Evolutionary conservation across 163 green algal genomes (phyloP), one percentile per base, ranked within the genome.

Genomic region (Volvox carteri): DNA sequence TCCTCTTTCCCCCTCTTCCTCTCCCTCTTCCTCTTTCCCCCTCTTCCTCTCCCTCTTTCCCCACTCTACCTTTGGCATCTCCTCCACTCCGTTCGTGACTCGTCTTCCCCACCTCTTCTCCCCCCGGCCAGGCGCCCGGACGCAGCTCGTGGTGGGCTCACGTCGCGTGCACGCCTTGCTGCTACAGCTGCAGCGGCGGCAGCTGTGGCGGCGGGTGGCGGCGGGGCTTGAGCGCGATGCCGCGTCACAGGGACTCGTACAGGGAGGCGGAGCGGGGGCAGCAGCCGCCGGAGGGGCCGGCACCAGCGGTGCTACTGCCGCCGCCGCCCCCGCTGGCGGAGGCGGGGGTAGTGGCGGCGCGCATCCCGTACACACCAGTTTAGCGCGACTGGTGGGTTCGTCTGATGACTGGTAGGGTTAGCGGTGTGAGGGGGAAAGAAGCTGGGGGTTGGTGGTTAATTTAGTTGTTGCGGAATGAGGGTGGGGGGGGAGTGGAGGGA

Each of bases 141-240:
- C 81, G 52, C 84, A 83, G 41, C 28, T 89, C 48, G 84, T 89
- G 50, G 70, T 50, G 25, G 84, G 84, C 52, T 65, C 68, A 8
- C 50, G 84, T 6, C 68, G 68, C 1, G 84, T 89, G 84, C 84
- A 89, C 52, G 84, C 84, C 19, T 28, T 89, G 70, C 52, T 89
- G 68, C 70, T 89, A 72, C 84, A 83, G 68, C 52, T 89, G 68
- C 84, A 89, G 52, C 84, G 84, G 37, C 52, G 68, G 39, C 84
- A 84, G 84, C 68, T 89, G 84, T 89, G 84, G 84, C 50, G 37
- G 37, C 83, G 62, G 65, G 84, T 83, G 35, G 62, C 68, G 25
- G 68, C 48, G 28, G 70, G 84, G 0, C 84, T 89, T 41, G 84
- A 89, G 52, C 35, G 50, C 8, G 84, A 89, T 33, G 68, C 84